A percentile compares a stretch with the other conserved stretches of the same genome.
phyloP scores from a whole-genome alignment of 305 asterid genomes.

The Fraxinus latifolia region DNA sequence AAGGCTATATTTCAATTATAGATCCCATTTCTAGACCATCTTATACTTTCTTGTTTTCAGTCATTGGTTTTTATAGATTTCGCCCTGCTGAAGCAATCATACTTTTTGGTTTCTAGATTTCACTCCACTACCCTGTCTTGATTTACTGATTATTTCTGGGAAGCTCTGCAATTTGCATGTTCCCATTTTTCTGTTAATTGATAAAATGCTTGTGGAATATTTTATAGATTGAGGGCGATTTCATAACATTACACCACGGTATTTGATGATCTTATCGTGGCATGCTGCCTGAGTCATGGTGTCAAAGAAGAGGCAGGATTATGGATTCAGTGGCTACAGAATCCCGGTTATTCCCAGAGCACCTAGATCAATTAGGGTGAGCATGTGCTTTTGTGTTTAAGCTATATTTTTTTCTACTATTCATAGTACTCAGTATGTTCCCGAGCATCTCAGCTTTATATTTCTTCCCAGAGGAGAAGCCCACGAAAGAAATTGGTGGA shows the following conservation, averaged over 20 bases:
- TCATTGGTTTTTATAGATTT: not conserved
- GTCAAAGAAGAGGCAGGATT: constrained; percentile 50
- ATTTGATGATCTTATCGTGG: constrained; percentile 48
- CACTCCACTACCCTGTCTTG: not conserved
- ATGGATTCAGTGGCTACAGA: constrained; percentile 41
- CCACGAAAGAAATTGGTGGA: constrained; percentile 45
- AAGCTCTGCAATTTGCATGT: not conserved
- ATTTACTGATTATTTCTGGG: not conserved
- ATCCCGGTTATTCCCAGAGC: constrained; percentile 58
- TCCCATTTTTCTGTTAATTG: constrained; percentile 7
- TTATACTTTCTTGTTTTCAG: not conserved
- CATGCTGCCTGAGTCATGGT: constrained; percentile 58
- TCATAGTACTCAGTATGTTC: constrained; percentile 10
- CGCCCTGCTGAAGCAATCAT: not conserved
- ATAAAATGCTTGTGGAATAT: constrained; percentile 2
- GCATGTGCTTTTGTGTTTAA: constrained; percentile 5
- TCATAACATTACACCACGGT: constrained; percentile 24
- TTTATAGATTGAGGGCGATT: constrained; percentile 36
- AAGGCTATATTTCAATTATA: not conserved
- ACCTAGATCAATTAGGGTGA: constrained; percentile 75
- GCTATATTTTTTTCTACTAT: constrained; percentile 16
- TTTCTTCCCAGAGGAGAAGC: constrained; percentile 48
- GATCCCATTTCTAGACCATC: constrained; percentile 19
- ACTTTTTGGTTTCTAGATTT: not conserved
- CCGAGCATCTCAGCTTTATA: constrained; percentile 23